Percentiles rank a stretch among this genome's conserved stretches.
These are phyloP conservation scores for Strigomonas galati DNA, from an alignment of 208 protist genomes.

Conservation along the genomic window DNA sequence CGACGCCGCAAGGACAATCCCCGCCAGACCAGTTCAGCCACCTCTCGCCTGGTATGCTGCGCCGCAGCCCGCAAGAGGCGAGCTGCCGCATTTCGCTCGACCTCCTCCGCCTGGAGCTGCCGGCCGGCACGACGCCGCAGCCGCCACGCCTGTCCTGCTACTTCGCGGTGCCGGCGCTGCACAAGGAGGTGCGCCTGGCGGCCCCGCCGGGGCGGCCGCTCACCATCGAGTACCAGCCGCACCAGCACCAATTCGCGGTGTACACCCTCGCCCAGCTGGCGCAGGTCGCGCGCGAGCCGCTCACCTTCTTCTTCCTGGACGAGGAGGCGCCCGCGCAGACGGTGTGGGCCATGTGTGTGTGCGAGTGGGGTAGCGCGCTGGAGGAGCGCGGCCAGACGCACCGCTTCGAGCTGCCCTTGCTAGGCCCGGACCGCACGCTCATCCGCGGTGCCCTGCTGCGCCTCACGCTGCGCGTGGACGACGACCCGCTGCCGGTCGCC, in stretches of 20 bases:
- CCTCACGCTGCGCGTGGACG: slow-evolving; percentile 45
- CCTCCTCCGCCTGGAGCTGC: slow-evolving; percentile 62
- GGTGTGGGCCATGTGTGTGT: slow-evolving; percentile 76
- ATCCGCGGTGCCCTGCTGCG: slow-evolving; percentile 50
- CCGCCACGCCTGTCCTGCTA: slow-evolving; percentile 79
- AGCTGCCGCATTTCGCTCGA: slow-evolving; percentile 33
- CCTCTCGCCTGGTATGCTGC: slow-evolving; percentile 8
- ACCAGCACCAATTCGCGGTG: slow-evolving; percentile 20
- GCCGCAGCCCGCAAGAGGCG: neutral
- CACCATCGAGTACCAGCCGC: slow-evolving; percentile 53
- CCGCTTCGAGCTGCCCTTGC: slow-evolving; percentile 47
- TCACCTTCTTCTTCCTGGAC: slow-evolving; percentile 78
- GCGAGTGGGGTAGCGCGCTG: slow-evolving; percentile 62
- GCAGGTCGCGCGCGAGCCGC: slow-evolving; percentile 57
- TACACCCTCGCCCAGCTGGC: slow-evolving; percentile 47
- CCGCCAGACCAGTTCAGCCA: slow-evolving; percentile 8
- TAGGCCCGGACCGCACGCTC: slow-evolving; percentile 35
- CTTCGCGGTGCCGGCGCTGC: slow-evolving; percentile 45
- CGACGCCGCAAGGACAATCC: neutral
- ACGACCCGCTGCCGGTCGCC: neutral
- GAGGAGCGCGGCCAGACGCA: slow-evolving; percentile 27
- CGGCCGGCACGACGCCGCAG: slow-evolving; percentile 27
- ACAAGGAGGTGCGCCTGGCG: slow-evolving; percentile 56
- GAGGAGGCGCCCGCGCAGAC: slow-evolving; percentile 33
- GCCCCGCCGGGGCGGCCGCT: slow-evolving; percentile 61